Base-by-base conservation (phyloP, 2,329 filamentous ascomycete species). In the Massarina eburnea region DNA sequence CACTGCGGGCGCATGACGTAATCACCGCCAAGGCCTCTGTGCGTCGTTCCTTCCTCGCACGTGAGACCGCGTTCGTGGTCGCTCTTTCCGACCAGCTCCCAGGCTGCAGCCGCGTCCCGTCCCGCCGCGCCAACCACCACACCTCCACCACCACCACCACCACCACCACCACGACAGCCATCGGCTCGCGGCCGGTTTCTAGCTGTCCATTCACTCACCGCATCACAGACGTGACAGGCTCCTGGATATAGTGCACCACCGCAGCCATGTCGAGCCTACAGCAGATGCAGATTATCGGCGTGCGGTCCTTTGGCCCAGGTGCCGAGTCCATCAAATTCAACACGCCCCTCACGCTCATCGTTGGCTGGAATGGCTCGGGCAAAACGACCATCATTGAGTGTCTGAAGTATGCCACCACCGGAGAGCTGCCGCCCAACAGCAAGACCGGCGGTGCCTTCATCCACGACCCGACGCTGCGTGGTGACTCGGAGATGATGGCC, bases 351-450 rank as follows among this genome's bases (percentile, higher is more conserved):
- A 99, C 94, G 10, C 80, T 99, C 51, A 99, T 99, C 58, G 95
- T 99, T 47, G 94, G 94, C 47, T 89, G 91, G 72, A 99, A 99
- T 75, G 94, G 94, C 44, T 97, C 92, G 1, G 94, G 94, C 51
- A 99, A 99, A 76, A 99, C 94, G 8, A 97, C 94, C 46, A 96
- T 99, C 66, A 99, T 99, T 72, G 94, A 99, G 72, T 95, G 91
- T 68, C 86, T 99, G 64, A 96, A 96, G 68, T 99, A 96, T 83
- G 91, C 89, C 41, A 96, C 95, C 15, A 96, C 91, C 7, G 95
- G 94, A 45, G 88, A 95, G 62, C 81, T 95, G 38, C 94, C 94
- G 1, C 90, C 94, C 24, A 96, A 96, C 76, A 91, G 86, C 66
- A 84, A 80, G 75, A 88, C 85, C 58, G 87, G 88, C 21, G 91